Evolutionary conservation across 495 filamentous ascomycete genomes (phyloP).

Genomic region (Talaromyces adpressus): DNA sequence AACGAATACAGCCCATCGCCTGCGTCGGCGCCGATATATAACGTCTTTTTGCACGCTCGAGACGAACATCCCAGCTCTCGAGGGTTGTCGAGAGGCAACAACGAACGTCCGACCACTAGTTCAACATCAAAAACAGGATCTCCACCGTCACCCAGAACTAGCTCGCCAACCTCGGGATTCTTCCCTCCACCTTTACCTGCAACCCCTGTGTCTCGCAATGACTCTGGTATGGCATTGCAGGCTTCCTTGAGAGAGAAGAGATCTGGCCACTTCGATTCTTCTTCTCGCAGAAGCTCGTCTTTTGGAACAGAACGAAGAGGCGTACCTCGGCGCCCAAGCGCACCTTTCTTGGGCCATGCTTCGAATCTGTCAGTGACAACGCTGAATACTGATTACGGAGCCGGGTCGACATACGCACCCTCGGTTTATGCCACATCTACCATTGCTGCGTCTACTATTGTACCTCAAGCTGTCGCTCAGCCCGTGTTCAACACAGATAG

Average conservation of each 20-base stretch:
- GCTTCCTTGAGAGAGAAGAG: conserved; percentile 86
- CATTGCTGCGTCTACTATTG: conserved; percentile 94
- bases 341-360: conserved; percentile 75
- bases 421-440: conserved; percentile 96
- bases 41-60: conserved; percentile 78
- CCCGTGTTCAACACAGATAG: conserved; percentile 81
- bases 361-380: conserved; percentile 80
- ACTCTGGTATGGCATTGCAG: conserved; percentile 81
- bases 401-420: conserved; percentile 80
- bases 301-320: conserved; percentile 71
- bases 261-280: conserved; percentile 85
- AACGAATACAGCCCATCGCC: conserved; percentile 47
- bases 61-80: conserved; percentile 45
- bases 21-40: conserved; percentile 63
- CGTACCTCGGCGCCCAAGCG: conserved; percentile 65
- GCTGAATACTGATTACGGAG: conserved; percentile 64
- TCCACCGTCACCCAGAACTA: conserved; percentile 66
- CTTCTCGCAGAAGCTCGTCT: conserved; percentile 81
- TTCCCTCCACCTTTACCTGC: conserved; percentile 64
- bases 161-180: conserved; percentile 72
- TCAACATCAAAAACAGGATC: conserved; percentile 65
- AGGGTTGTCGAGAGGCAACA: conserved; percentile 39
- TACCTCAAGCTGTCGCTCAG: conserved; percentile 82
- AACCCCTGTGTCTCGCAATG: conserved; percentile 74
- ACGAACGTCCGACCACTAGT: conserved; percentile 74